These are phyloP conservation scores for Phytophthora pinifolia DNA, from an alignment of 352 stramenopile species.

Conservation along the genomic window DNA sequence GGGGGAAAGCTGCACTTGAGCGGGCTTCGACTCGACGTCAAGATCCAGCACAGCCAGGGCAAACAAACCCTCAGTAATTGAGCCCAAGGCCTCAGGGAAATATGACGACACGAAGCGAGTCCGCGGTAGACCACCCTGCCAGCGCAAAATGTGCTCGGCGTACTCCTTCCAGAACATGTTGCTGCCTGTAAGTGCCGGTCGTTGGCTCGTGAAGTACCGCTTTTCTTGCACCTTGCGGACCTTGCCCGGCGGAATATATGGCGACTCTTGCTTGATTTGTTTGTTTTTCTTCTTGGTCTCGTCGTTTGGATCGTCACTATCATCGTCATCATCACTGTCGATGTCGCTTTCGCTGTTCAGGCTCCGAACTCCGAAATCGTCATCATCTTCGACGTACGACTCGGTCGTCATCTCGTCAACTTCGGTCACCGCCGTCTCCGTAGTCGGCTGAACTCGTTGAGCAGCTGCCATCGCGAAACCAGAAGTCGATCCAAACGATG, in stretches of 20 bases:
- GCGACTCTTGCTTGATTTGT: slow-evolving; percentile 23
- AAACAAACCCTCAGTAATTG: slow-evolving; percentile 53
- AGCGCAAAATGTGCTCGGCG: slow-evolving; percentile 34
- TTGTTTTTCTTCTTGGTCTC: slow-evolving; percentile 14
- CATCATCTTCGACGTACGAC: background rate
- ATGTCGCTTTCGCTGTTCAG: slow-evolving; percentile 25
- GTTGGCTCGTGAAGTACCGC: slow-evolving; percentile 30
- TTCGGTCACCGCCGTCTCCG: background rate
- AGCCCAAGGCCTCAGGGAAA: slow-evolving; percentile 49
- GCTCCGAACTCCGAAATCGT: slow-evolving; percentile 26
- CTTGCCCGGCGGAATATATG: slow-evolving; percentile 46
- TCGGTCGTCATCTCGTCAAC: background rate
- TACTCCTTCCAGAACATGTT: slow-evolving; percentile 73
- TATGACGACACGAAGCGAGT: slow-evolving; percentile 54
- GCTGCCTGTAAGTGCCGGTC: slow-evolving; percentile 31
- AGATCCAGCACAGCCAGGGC: slow-evolving; percentile 59
- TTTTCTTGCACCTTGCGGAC: slow-evolving; percentile 50
- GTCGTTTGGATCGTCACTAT: slow-evolving; percentile 3
- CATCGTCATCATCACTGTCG: slow-evolving; percentile 9
- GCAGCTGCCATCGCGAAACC: no score
- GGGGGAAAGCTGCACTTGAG: slow-evolving; percentile 21
- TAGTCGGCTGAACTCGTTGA: background rate
- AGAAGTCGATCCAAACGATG: background rate
- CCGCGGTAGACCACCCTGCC: background rate
- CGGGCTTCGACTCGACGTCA: slow-evolving; percentile 16